Conservation (phyloP, 169 alveolate species). For the Plasmodium cynomolgi region DNA sequence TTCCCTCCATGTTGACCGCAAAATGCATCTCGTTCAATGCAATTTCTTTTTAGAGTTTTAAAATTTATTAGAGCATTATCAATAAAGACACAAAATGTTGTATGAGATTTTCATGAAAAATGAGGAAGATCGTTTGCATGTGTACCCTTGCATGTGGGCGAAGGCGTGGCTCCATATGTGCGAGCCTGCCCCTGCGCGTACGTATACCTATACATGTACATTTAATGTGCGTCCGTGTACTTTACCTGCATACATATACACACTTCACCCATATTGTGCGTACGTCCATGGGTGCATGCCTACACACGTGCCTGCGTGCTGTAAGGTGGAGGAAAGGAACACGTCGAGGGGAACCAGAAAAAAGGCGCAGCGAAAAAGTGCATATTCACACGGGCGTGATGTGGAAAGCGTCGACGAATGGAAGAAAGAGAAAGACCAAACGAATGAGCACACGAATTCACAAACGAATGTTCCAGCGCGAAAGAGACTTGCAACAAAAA, state of each 20-base stretch:
- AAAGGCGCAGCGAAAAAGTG: not conserved
- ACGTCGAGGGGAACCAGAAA: not conserved
- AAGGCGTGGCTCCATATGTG: not conserved
- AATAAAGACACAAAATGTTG: slow-evolving; percentile 18
- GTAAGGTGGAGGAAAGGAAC: not conserved
- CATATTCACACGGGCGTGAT: not conserved
- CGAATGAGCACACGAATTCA: not conserved
- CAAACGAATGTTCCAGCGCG: not conserved
- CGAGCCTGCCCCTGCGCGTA: not conserved
- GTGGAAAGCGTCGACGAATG: not conserved
- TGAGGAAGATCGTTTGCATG: not conserved
- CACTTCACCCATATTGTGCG: not conserved
- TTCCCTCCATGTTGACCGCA: not conserved
- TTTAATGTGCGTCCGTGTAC: not conserved
- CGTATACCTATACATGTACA: not conserved
- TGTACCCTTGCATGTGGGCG: not conserved
- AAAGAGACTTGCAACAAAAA: not conserved
- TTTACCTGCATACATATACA: not conserved
- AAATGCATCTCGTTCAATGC: not conserved
- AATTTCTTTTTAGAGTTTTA: slow-evolving; percentile 36
- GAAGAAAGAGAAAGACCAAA: not conserved
- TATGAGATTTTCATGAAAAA: slow-evolving; percentile 2
- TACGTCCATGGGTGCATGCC: not conserved
- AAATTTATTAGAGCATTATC: slow-evolving; percentile 26
- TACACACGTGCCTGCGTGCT: not conserved